phyloP scores from a whole-genome alignment of 1,284 basidiomycete species.

The Erythrobasidium hasegawianum region DNA sequence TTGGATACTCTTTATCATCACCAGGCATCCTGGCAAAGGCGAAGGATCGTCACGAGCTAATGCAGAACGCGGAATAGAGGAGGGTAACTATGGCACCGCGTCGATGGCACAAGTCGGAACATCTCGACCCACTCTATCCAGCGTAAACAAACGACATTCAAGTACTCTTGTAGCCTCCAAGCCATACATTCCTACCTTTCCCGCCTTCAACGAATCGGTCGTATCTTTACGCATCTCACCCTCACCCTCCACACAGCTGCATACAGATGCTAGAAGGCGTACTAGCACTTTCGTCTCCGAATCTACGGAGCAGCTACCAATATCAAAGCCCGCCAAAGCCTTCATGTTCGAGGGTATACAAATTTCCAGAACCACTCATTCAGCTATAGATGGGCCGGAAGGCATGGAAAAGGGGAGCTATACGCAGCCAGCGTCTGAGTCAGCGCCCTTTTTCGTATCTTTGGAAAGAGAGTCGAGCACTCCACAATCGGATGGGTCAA shows the following conservation, averaged over 20 bases:
- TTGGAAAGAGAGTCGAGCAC: too few species aligned
- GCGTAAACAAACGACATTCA: background rate
- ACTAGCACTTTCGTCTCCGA: background rate
- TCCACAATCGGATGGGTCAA: too few species aligned
- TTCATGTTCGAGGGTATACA: constrained; percentile 10
- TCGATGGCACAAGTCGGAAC: background rate
- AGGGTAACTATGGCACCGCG: background rate
- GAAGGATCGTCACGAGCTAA: background rate
- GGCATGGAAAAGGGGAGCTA: background rate
- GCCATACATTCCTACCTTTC: background rate
- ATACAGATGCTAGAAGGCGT: too few species aligned
- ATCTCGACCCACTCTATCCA: background rate
- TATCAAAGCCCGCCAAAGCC: background rate
- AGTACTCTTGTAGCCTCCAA: background rate
- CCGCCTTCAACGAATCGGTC: background rate
- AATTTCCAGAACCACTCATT: constrained; percentile 11
- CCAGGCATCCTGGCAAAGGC: constrained; percentile 5
- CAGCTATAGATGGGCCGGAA: constrained; percentile 6
- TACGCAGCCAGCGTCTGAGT: too few species aligned
- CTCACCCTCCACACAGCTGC: background rate
- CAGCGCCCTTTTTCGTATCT: too few species aligned
- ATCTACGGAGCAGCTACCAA: background rate
- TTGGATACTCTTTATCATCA: constrained; percentile 36
- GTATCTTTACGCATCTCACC: background rate
- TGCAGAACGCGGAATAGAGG: background rate